Percentiles rank a stretch among this genome's conserved stretches.
These are phyloP conservation scores for Populus hybrid DNA, from an alignment of 441 rosid species.

Conservation along the genomic window DNA sequence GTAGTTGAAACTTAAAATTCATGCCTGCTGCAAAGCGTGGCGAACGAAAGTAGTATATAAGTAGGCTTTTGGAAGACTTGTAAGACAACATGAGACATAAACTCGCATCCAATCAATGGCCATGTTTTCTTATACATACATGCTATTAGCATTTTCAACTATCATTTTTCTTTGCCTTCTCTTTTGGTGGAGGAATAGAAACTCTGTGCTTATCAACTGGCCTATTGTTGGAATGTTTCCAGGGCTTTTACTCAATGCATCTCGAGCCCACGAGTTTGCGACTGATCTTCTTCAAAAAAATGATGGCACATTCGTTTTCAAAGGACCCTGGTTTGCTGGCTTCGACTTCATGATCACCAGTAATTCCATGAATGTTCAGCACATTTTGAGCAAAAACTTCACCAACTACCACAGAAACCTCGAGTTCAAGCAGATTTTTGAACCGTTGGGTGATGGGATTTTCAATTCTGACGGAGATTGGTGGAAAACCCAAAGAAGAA, in stretches of 20 bases:
- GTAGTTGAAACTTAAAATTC: too few relatives aligned
- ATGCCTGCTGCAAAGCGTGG: too few relatives aligned
- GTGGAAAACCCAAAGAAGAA: slow-evolving; percentile 39
- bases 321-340: slow-evolving; percentile 33
- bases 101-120: too few relatives aligned
- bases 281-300: slow-evolving; percentile 27
- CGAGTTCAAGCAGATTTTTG: slow-evolving; percentile 37
- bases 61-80: too few relatives aligned
- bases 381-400: slow-evolving; percentile 35
- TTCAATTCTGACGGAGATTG: slow-evolving; percentile 33
- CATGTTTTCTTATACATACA: too few relatives aligned
- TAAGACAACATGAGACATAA: too few relatives aligned
- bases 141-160: too few relatives aligned
- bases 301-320: slow-evolving; percentile 31
- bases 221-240: slow-evolving; percentile 46
- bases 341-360: slow-evolving; percentile 30
- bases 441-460: slow-evolving; percentile 50
- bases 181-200: background rate
- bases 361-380: slow-evolving; percentile 39
- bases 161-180: background rate
- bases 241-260: slow-evolving; percentile 20
- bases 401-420: slow-evolving; percentile 34
- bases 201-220: slow-evolving; percentile 10
- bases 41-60: too few relatives aligned
- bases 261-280: slow-evolving; percentile 30